Evolutionary conservation across 1,284 basidiomycete species (phyloP), one percentile per base, ranked within the genome.

Genomic region (Ganoderma lingzhi): DNA sequence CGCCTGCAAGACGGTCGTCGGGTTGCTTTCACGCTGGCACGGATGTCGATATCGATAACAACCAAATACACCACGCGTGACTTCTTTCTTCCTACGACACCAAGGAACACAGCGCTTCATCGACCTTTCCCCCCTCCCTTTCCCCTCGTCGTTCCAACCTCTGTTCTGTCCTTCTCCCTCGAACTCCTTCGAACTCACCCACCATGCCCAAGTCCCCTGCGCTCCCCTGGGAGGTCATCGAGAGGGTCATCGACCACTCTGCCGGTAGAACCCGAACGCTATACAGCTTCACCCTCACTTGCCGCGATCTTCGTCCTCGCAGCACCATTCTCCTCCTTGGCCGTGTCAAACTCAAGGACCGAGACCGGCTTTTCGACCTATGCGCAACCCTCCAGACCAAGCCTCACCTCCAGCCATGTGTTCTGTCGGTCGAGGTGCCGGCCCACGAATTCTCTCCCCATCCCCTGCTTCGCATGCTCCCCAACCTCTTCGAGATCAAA

Each of bases 101-200:
- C 42, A 6, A 44, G 42, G 42, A 44, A 44, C 15, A 44, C 15
- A 17, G 42, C 42, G 42, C 42, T 44, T 44, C 3, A 2, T 5
- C 15, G 42, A 17, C 42, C 42, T 15, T 44, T 44, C 17, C 42
- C 17, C 42, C 6, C 41, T 9, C 8, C 41, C 41, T 41, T 6
- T 44, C 2, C 42, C 42, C 42, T 44, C 15, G 42, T 17, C 15
- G 14, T 44, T 44, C 23, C 23, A 9, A 41, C 39, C 12, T 41
- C 39, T 9, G 37, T 37, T 14, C 12, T 15, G 37, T 41, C 39
- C 3, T 10, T 12, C 42, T 17, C 15, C 15, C 14, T 17, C 42
- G 12, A 3, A 2, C 15, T 44, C 89, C 90, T 93, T 68, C 91
- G 84, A 1, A 94, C 87, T 23, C 51, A 10, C 30, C 8, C 51